phyloP scores from a whole-genome alignment of 805 yeast genomes.

The Middelhovenomyces tepae region DNA sequence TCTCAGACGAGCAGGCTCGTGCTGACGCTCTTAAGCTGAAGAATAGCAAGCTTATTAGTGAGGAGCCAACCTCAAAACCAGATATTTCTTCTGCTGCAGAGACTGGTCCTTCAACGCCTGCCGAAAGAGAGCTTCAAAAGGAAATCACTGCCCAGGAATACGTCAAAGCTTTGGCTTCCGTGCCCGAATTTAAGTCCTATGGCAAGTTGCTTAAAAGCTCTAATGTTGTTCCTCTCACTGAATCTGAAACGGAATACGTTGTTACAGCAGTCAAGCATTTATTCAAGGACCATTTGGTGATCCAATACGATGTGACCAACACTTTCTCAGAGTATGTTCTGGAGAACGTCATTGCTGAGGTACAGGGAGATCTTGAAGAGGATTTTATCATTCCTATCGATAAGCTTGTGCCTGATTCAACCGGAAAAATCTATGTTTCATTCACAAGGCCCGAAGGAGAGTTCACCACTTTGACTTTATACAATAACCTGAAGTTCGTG shows the following conservation, averaged over 20 bases:
- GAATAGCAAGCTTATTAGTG: constrained; percentile 51
- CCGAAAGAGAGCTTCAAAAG: constrained; percentile 15
- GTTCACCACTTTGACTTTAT: constrained; percentile 39
- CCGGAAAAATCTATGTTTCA: constrained; percentile 72
- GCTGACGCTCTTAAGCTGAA: constrained; percentile 28
- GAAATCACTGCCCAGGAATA: constrained; percentile 31
- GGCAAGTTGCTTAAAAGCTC: constrained; percentile 75
- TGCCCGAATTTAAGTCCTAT: constrained; percentile 64
- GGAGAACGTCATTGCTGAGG: constrained; percentile 50
- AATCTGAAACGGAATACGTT: constrained; percentile 86
- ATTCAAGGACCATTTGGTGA: constrained; percentile 61
- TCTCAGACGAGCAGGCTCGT: constrained; percentile 30
- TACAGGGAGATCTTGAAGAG: constrained; percentile 40
- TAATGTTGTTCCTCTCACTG: constrained; percentile 60
- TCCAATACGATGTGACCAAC: constrained; percentile 77
- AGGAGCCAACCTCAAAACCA: constrained; percentile 48
- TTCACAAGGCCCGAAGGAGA: constrained; percentile 48
- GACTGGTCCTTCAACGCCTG: constrained; percentile 16
- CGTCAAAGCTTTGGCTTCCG: constrained; percentile 56
- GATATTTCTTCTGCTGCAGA: constrained; percentile 19
- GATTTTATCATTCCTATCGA: constrained; percentile 70
- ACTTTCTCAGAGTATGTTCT: constrained; percentile 72
- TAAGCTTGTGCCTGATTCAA: constrained; percentile 57
- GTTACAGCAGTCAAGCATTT: constrained; percentile 78
- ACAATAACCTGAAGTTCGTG: constrained; percentile 61